phyloP scores from a whole-genome alignment of 1,139 yeast genomes.

The Taphrina communis region DNA sequence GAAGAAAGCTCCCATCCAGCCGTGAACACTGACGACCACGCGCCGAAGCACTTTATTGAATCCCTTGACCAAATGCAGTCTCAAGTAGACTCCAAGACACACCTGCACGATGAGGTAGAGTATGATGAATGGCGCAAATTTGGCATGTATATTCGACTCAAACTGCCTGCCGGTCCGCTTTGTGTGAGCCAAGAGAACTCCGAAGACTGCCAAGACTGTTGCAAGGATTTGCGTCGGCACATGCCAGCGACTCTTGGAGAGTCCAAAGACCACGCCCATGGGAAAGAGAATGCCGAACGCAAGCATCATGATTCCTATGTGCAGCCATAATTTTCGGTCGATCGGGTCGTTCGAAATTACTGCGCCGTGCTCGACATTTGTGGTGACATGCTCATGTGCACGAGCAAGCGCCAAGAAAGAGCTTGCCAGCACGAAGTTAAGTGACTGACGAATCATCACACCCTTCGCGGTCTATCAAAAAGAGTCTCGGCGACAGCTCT shows the following conservation, averaged over 20 bases:
- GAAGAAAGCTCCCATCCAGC: constrained; percentile 52
- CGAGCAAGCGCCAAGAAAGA: neutral
- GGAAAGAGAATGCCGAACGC: constrained; percentile 56
- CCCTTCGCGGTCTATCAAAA: neutral
- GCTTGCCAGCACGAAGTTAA: neutral
- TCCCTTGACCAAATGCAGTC: constrained; percentile 49
- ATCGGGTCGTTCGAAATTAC: constrained; percentile 47
- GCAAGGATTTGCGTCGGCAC: constrained; percentile 54
- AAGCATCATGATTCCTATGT: constrained; percentile 52
- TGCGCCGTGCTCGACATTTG: constrained; percentile 46
- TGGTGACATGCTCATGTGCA: constrained; percentile 47
- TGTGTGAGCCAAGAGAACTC: constrained; percentile 54
- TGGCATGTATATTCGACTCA: constrained; percentile 51
- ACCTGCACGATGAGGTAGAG: constrained; percentile 49
- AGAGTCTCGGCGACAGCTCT: no score
- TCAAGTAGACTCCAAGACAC: constrained; percentile 51
- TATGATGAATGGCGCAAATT: constrained; percentile 51
- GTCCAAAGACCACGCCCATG: constrained; percentile 54
- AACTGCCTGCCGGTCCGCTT: constrained; percentile 53
- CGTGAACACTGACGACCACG: constrained; percentile 51
- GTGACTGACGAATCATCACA: neutral
- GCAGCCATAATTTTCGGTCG: constrained; percentile 51
- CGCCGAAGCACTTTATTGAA: constrained; percentile 48
- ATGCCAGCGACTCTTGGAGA: constrained; percentile 53
- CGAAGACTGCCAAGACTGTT: constrained; percentile 52